Conservation (phyloP, 164 flowering plant genomes). For the Stephania cephalantha region DNA sequence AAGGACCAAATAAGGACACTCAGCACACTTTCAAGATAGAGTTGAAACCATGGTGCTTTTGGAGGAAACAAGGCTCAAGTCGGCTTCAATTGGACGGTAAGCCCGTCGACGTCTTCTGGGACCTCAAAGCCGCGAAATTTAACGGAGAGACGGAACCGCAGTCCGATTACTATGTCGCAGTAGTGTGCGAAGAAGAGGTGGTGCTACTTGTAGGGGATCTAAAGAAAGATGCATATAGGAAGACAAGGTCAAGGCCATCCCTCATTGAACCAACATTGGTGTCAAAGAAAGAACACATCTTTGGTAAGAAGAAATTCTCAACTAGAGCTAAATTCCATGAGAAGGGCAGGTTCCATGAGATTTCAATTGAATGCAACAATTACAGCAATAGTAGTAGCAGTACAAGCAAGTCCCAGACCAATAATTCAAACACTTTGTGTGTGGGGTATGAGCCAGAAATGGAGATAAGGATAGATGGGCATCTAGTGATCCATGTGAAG, state of each 20-base stretch:
- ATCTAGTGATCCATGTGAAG: slow-evolving; percentile 49
- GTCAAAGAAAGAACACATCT: slow-evolving; percentile 54
- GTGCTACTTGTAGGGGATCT: slow-evolving; percentile 57
- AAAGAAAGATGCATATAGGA: slow-evolving; percentile 62
- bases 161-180: slow-evolving; percentile 63
- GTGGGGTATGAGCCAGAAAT: slow-evolving; percentile 48
- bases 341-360: slow-evolving; percentile 48
- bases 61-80: slow-evolving; percentile 64
- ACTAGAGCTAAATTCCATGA: slow-evolving; percentile 50
- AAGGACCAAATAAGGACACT: slow-evolving; percentile 34
- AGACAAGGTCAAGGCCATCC: slow-evolving; percentile 52
- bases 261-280: slow-evolving; percentile 50
- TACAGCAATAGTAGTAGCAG: background rate
- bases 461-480: slow-evolving; percentile 69
- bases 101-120: slow-evolving; percentile 53
- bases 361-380: slow-evolving; percentile 51
- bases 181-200: slow-evolving; percentile 56
- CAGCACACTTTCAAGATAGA: slow-evolving; percentile 55
- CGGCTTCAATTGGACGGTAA: slow-evolving; percentile 37
- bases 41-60: slow-evolving; percentile 68
- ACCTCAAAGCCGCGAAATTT: slow-evolving; percentile 57
- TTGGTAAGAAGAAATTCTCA: slow-evolving; percentile 51
- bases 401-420: background rate
- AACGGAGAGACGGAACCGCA: slow-evolving; percentile 56
- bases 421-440: slow-evolving; percentile 5